Base-by-base conservation (phyloP, 805 yeast species). In the Suhomyces xylopsoci region DNA sequence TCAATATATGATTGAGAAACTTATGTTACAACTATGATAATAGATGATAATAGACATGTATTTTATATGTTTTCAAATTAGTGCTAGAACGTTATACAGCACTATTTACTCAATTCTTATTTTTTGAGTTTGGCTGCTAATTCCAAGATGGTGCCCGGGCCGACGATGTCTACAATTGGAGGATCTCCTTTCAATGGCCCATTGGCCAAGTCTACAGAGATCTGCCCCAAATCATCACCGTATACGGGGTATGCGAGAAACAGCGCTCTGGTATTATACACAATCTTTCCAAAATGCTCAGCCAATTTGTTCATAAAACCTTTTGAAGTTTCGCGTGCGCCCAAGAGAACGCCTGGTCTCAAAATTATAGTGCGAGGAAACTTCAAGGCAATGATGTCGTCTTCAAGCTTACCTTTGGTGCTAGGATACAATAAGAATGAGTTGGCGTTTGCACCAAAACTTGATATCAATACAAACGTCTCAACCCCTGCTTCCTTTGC, bases 351-450 rank as follows among this genome's bases (percentile, higher is more conserved):
- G 12, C 97, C 97, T 0, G 97, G 97, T 62, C 89, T 79, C 51
- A 91, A 67, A 55, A 91, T 86, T 49, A 90, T 80, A 1, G 91
- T 83, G 50, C 82, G 76, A n/a, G 84, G 85, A 67, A 90, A 91
- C 25, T 76, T 79, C 52, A 90, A 73, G 0, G 73, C 83, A 44
- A 76, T 68, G 8, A 91, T 71, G 46, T 82, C 90, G 45, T 83
- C 79, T 64, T 91, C 97, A 47, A 88, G 73, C 49, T 84, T 81
- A 26, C 96, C 97, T 65, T 91, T 91, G 68, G 87, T 77, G 58
- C 77, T 77, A 44, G 81, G 49, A 61, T 90, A 91, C 4, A 85
- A 78, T 42, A 88, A 74, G n/a, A 59, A 59, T 0, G 96, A 87
- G 34, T 62, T 58, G 0, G 79, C 60, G 53, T 72, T 74, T 0